Evolutionary conservation across 2,329 filamentous ascomycete species (phyloP), one percentile per base, ranked within the genome.

Genomic region (Esteya vermicola): DNA sequence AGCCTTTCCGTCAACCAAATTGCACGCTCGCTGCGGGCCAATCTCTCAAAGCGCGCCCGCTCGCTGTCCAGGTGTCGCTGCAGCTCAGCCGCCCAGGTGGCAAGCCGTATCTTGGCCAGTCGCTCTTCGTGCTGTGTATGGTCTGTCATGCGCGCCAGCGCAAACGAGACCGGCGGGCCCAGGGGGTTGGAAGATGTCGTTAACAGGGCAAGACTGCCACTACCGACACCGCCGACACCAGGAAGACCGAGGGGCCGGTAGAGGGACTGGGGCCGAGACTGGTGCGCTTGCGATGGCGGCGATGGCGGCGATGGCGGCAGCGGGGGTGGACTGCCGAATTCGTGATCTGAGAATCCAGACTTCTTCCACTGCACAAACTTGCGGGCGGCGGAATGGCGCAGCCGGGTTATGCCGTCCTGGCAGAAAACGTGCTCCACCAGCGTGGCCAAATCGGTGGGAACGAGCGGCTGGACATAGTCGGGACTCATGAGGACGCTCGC

Each of bases 401-500:
- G 68, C 68, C 84, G 88, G 4, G 82, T 71, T 28, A 86, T 72
- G 27, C 82, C 86, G 34, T 89, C 78, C 4, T 72, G 69, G 34
- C 85, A 79, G 50, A 96, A 88, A 1, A 95, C 63, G 16, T 74
- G 72, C 9, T 75, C 64, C n/a, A 93, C 72, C 1, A 96, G 65
- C 9, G 62, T 57, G 6, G 58, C 52, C 3, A 96, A 71, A 32
- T 96, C 88, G 9, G 85, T 91, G 1, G 72, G 60, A 4, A 83
- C 61, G 5, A 95, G 66, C 1, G 89, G 89, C 45, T 85, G 80
- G 13, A 91, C 65, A 54, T 95, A 96, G 51, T 91, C 83, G 1
- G 88, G 80, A 41, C 79, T 86, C 89, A 96, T 96, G 16, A 96
- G 69, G 0, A 93, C 66, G 51, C 85, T 94, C 16, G 88, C 89